Base-by-base conservation (phyloP, 148 eudicot species). In the Spergularia bocconei region DNA sequence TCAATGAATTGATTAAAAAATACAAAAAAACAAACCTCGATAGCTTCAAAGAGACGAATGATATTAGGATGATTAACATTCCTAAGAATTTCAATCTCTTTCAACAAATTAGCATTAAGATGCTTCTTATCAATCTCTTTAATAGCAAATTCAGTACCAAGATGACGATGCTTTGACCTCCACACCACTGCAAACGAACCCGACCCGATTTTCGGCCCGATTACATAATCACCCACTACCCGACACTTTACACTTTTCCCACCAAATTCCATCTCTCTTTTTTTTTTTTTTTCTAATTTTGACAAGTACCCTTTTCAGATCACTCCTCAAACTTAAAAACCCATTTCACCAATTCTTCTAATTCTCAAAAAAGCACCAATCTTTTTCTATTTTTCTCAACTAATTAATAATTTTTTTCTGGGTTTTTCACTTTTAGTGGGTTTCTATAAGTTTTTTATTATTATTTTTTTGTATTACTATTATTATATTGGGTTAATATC, bases 161-260 rank as follows among this genome's bases (percentile, higher is more conserved):
- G 15, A 53, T 60, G 21, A 15, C 84, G 85, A 80, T 86, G 89
- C 77, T 70, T 79, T 63, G 85, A 74, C 82, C 75, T 82, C 87
- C 89, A 82, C 5, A 86, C 89, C 36, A 81, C 87, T 36, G 89
- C 85, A 67, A 86, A 86, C 21, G 89, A 86, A n/a, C 89, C 89
- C 73, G 85, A 82, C 79, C 89, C 89, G 59, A 86, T 77, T 75
- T 74, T 75, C 4, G 82, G 84, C 56, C 85, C 87, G 82, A 86
- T 79, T 70, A 75, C 19, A 44, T 86, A 86, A 29, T 86, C 80
- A 12, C 85, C 89, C 62, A 84, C 82, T 29, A 78, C 47, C n/a
- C 87, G 85, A 47, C 48, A 63, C 51, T 79, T 47, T 7, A 58
- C 29, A 41, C 41, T 75, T 70, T 57, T 60, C 20, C 41, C 79